A percentile compares a stretch with the other conserved stretches of the same genome.
Conservation (phyloP, 2,329 filamentous ascomycete species). For the Parasarocladium wereldwijsianum region DNA sequence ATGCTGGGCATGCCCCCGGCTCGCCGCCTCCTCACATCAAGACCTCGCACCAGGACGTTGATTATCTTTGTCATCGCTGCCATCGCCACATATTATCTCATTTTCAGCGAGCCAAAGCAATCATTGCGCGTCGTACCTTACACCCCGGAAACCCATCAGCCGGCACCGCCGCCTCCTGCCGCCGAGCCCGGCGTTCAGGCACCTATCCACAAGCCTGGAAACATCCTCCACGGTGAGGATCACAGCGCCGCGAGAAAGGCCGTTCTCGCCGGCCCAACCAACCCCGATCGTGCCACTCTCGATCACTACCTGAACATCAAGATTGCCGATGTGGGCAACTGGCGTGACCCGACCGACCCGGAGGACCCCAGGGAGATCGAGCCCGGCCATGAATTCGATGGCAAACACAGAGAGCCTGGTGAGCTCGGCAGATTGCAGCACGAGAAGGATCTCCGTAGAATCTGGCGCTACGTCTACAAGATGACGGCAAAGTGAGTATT, state of each 20-base stretch:
- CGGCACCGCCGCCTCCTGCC: not conserved
- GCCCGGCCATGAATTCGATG: slow-evolving; percentile 21
- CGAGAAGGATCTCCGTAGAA: slow-evolving; percentile 27
- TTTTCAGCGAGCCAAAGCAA: slow-evolving; percentile 21
- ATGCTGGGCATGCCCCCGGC: slow-evolving; percentile 16
- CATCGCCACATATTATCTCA: slow-evolving; percentile 26
- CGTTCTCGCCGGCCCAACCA: slow-evolving; percentile 2
- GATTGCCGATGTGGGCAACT: slow-evolving; percentile 19
- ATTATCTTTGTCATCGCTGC: slow-evolving; percentile 24
- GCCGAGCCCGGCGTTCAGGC: slow-evolving; percentile 1
- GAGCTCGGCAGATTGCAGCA: slow-evolving; percentile 19
- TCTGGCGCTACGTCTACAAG: slow-evolving; percentile 24
- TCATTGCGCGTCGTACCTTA: slow-evolving; percentile 21
- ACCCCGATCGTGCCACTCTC: slow-evolving; percentile 2
- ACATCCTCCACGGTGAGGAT: slow-evolving; percentile 2
- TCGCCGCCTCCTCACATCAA: slow-evolving; percentile 15
- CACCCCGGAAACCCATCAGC: slow-evolving; percentile 7
- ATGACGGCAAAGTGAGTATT: slow-evolving; percentile 24
- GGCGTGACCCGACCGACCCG: slow-evolving; percentile 19
- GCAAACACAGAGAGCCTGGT: slow-evolving; percentile 16
- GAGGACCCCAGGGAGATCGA: slow-evolving; percentile 20
- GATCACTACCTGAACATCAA: slow-evolving; percentile 12
- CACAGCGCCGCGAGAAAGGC: too few species aligned
- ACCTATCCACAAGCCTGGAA: not conserved
- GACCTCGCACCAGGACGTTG: slow-evolving; percentile 26